Percentiles rank a stretch among this genome's conserved stretches.
Conservation (phyloP, 2,329 filamentous ascomycete genomes). For the Ophiostoma perfectum region DNA sequence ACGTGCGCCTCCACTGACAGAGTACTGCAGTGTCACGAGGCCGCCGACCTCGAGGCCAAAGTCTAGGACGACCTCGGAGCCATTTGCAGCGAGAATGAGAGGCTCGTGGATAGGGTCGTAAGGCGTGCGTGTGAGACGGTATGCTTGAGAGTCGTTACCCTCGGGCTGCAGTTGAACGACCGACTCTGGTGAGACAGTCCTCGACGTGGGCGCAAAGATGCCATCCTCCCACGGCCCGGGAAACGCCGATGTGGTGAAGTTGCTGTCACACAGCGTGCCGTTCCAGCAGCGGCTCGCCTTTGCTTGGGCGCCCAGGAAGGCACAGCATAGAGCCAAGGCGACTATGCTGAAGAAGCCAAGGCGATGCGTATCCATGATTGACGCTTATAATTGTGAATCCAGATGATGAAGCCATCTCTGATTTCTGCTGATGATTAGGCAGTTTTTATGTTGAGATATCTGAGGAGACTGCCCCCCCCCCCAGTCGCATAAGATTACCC, state of each 20-base stretch:
- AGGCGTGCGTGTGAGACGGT: background rate
- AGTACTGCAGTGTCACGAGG: slow-evolving; percentile 48
- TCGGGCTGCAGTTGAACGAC: background rate
- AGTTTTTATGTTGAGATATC: background rate
- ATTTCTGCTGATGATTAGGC: too few species aligned
- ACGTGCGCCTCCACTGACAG: slow-evolving; percentile 26
- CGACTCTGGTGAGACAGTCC: slow-evolving; percentile 36
- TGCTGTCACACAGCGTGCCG: slow-evolving; percentile 46
- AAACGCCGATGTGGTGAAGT: slow-evolving; percentile 46
- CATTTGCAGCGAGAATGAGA: slow-evolving; percentile 37
- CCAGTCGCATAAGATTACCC: background rate
- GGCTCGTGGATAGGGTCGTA: background rate
- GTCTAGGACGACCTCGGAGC: slow-evolving; percentile 51
- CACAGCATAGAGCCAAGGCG: background rate
- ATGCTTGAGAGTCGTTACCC: too few species aligned
- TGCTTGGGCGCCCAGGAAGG: background rate
- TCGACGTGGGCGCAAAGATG: slow-evolving; percentile 50
- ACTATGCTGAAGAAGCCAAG: background rate
- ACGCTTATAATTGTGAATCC: too few species aligned
- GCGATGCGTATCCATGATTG: too few species aligned
- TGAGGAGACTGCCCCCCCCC: background rate
- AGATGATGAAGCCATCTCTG: too few species aligned
- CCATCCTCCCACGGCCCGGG: slow-evolving; percentile 53
- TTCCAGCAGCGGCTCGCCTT: slow-evolving; percentile 25
- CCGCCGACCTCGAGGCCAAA: slow-evolving; percentile 56